These are phyloP conservation scores for Stipa capillata DNA, from an alignment of 176 grass and related monocot species.

Conservation along the genomic window DNA sequence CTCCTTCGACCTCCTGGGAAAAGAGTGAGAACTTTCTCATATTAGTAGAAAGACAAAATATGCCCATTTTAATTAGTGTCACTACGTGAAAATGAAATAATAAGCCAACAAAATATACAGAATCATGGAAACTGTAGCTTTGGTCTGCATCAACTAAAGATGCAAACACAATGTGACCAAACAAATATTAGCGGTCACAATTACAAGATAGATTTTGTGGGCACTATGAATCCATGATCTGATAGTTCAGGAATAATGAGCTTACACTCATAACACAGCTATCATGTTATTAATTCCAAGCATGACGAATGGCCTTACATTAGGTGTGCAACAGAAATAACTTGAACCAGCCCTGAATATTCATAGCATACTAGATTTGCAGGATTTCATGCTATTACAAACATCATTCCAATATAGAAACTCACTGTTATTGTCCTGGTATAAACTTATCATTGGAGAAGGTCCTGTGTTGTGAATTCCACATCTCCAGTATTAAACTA, in stretches of 20 bases:
- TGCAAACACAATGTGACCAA: not conserved
- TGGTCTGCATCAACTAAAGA: not conserved
- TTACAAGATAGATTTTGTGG: not conserved
- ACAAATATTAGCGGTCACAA: not conserved
- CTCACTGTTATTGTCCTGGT: not conserved
- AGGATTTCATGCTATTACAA: not conserved
- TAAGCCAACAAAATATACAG: not conserved
- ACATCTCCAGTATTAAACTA: not conserved
- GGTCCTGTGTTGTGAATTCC: not conserved
- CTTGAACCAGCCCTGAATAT: not conserved
- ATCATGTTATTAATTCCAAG: not conserved
- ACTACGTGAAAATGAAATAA: not conserved
- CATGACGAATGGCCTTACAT: not conserved
- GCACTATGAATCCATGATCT: not conserved
- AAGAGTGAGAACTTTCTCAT: not conserved
- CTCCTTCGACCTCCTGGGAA: conserved; percentile 42
- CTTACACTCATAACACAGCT: not conserved
- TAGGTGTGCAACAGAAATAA: not conserved
- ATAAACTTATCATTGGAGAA: not conserved
- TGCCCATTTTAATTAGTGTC: not conserved
- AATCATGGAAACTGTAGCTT: not conserved
- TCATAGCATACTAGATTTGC: not conserved
- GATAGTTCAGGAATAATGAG: not conserved
- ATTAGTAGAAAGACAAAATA: not conserved
- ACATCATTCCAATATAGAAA: not conserved